Evolutionary conservation across 2,329 filamentous ascomycete genomes (phyloP).

Genomic region (Colletotrichum truncatum): DNA sequence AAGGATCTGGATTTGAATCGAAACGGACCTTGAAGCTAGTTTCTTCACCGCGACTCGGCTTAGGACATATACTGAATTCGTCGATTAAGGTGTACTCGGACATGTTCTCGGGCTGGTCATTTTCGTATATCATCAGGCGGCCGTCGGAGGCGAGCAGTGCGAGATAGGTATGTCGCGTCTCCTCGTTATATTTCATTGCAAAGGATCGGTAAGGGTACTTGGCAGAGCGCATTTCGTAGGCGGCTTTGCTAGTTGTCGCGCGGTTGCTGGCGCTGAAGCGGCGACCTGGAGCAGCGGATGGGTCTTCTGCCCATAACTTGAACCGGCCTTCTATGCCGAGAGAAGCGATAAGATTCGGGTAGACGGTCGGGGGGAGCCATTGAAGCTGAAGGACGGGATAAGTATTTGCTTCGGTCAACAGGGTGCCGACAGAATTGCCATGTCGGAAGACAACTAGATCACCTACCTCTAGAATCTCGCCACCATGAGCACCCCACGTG

Average conservation of each 20-base stretch:
- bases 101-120: constrained; percentile 83
- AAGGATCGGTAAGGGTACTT: constrained; percentile 81
- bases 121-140: constrained; percentile 82
- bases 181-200: constrained; percentile 84
- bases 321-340: constrained; percentile 91
- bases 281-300: constrained; percentile 79
- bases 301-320: constrained; percentile 93
- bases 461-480: constrained; percentile 84
- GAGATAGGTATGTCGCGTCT: constrained; percentile 82
- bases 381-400: constrained; percentile 69
- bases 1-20: constrained; percentile 85
- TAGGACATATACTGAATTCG: constrained; percentile 76
- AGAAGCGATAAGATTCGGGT: constrained; percentile 85
- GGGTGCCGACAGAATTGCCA: too few species aligned
- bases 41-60: constrained; percentile 83
- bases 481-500: constrained; percentile 89
- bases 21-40: constrained; percentile 87
- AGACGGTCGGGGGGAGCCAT: constrained; percentile 92
- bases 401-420: too few species aligned
- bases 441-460: constrained; percentile 37
- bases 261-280: constrained; percentile 77
- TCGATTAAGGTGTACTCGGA: constrained; percentile 80
- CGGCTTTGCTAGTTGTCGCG: constrained; percentile 51
- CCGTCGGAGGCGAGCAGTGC: constrained; percentile 87
- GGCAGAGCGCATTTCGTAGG: constrained; percentile 65